phyloP scores from a whole-genome alignment of 257 asterid genomes.

The Mitragyna speciosa region DNA sequence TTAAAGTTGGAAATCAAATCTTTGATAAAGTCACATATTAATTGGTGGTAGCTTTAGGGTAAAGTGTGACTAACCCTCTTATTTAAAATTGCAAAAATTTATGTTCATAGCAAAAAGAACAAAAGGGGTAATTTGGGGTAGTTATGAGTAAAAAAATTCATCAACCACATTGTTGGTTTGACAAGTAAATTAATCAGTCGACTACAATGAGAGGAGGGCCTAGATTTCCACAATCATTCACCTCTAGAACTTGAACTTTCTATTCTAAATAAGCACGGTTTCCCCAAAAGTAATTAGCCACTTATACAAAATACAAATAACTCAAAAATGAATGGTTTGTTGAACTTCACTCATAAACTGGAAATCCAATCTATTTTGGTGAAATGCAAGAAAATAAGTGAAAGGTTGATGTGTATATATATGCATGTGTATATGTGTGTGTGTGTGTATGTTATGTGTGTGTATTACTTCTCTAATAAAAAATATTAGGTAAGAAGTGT shows the following conservation, averaged over 20 bases:
- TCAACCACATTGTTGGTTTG: not conserved
- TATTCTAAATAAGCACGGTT: conserved; percentile 76
- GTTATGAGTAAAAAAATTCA: not conserved
- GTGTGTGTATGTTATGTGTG: too few relatives aligned
- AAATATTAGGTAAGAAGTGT: too few relatives aligned
- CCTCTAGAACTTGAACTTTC: conserved; percentile 26
- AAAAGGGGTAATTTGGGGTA: not conserved
- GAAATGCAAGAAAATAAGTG: not conserved
- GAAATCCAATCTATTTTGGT: not conserved
- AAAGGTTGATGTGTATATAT: not conserved
- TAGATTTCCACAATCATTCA: not conserved
- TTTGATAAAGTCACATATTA: too few relatives aligned
- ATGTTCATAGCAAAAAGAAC: not conserved
- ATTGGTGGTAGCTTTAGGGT: too few relatives aligned
- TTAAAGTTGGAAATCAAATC: too few relatives aligned
- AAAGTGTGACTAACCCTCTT: not conserved
- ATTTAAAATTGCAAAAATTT: not conserved
- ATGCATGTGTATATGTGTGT: too few relatives aligned
- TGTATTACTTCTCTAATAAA: too few relatives aligned
- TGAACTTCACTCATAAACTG: not conserved
- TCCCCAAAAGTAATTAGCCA: conserved; percentile 84
- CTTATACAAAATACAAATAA: conserved; percentile 44
- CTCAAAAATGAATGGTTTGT: not conserved
- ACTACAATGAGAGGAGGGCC: not conserved
- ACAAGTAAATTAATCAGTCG: too few relatives aligned